Conservation (phyloP, 495 filamentous ascomycete species). For the Parmelia sp. region DNA sequence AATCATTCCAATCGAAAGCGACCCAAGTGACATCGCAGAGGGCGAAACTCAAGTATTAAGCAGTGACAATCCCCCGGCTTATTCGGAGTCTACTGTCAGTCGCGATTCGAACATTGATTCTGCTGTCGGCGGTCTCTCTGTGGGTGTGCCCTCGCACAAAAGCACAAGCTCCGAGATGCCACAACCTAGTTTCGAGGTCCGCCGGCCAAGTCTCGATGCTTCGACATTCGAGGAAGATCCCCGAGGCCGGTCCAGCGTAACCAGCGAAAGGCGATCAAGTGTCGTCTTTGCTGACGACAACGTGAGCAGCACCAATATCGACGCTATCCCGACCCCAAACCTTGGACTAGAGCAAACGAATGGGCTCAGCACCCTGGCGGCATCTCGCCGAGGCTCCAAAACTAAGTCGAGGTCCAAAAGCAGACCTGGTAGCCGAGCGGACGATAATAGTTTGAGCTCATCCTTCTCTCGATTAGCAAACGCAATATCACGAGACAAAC, state of each 20-base stretch:
- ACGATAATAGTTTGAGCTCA: slow-evolving; percentile 60
- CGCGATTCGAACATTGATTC: slow-evolving; percentile 32
- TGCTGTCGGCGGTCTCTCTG: slow-evolving; percentile 12
- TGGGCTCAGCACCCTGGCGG: slow-evolving; percentile 41
- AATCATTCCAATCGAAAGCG: slow-evolving; percentile 75
- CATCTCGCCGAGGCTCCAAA: slow-evolving; percentile 56
- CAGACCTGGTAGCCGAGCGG: slow-evolving; percentile 59
- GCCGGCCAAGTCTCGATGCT: slow-evolving; percentile 34
- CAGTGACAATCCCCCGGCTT: slow-evolving; percentile 51
- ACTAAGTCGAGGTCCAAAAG: slow-evolving; percentile 53
- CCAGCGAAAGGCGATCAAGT: slow-evolving; percentile 16
- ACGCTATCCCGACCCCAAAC: background rate
- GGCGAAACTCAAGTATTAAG: slow-evolving; percentile 47
- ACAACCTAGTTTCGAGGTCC: slow-evolving; percentile 23
- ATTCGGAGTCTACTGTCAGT: slow-evolving; percentile 43
- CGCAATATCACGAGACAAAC: slow-evolving; percentile 43
- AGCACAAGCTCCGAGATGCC: background rate
- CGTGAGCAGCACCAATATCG: slow-evolving; percentile 4
- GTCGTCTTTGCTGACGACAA: slow-evolving; percentile 9
- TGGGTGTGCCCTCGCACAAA: background rate
- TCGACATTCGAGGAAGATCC: slow-evolving; percentile 13
- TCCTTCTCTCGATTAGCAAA: slow-evolving; percentile 60
- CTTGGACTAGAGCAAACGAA: slow-evolving; percentile 26
- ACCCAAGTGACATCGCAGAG: slow-evolving; percentile 49
- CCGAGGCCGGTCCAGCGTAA: slow-evolving; percentile 21